Base-by-base conservation (phyloP, 2,329 filamentous ascomycete species). In the Chalara sp. region DNA sequence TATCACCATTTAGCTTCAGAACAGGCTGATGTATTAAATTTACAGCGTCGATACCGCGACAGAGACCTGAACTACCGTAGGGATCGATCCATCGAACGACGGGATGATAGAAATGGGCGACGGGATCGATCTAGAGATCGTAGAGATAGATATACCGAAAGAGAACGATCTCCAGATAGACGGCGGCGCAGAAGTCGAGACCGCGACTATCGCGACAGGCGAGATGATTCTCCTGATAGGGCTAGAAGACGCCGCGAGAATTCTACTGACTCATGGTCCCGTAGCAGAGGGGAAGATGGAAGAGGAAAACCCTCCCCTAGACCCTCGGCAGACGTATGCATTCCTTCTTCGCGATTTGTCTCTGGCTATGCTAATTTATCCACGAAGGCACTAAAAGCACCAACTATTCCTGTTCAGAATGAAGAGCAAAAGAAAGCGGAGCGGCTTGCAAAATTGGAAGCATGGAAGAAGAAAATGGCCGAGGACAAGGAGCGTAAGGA, bases 391-490 rank as follows among this genome's bases (percentile, higher is more conserved):
- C 73, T 75, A 48, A 84, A 83, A 63, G 68, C 74, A 43, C 67
- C 75, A 59, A 65, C 76, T 50, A 65, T 75, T 48, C 69, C 73
- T 43, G 69, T 70, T 13, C 82, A 82, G 61, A 75, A 80, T 32
- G 87, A 89, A 61, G 80, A 81, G 54, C 83, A 89, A 46, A 89
- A 87, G 64, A 89, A 91, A 67, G 86, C 85, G 46, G 87, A 92
- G 67, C 77, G 87, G 56, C 75, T 90, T 42, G 88, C 88, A 31
- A 91, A 89, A 65, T 71, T 95, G 31, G 88, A 92, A 66, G 87
- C 88, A 51, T 96, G 90, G 91, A 96, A 96, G 71, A 87, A 89
- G 69, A 92, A 91, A 70, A 85, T 89, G 65, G 76, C 76, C 5
- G 87, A 89, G 57, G 82, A 83, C 64, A 84, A 85, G 59, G 84